Percentiles rank a stretch among this genome's conserved stretches.
Conservation (phyloP, 1,284 basidiomycete species). For the Sphagnurus paluster region DNA sequence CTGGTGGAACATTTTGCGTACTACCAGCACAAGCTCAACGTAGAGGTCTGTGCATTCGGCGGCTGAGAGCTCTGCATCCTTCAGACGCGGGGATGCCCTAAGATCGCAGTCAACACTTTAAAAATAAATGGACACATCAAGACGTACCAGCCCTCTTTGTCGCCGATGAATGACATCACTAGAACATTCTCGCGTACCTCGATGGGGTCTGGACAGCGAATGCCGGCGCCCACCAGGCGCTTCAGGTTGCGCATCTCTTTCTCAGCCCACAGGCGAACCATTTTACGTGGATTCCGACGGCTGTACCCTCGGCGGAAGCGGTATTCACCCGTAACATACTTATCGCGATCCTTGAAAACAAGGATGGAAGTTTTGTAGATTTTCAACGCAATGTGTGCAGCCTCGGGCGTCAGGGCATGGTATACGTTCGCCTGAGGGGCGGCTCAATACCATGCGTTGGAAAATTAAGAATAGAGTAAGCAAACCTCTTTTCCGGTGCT, state of each 20-base stretch:
- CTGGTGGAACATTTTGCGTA: constrained; percentile 85
- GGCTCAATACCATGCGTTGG: constrained; percentile 8
- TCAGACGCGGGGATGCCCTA: constrained; percentile 89
- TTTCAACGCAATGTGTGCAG: constrained; percentile 83
- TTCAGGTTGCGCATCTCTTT: constrained; percentile 98
- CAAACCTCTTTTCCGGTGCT: constrained; percentile 93
- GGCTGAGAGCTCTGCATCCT: constrained; percentile 76
- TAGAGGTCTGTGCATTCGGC: constrained; percentile 69
- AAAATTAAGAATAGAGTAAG: neutral
- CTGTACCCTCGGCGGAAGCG: constrained; percentile 94
- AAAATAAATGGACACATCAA: neutral
- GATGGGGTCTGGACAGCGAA: constrained; percentile 85
- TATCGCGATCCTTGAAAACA: constrained; percentile 95
- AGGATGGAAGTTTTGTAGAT: constrained; percentile 99
- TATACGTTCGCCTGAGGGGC: constrained; percentile 89
- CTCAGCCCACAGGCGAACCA: constrained; percentile 99
- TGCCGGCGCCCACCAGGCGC: constrained; percentile 78
- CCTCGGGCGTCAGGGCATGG: constrained; percentile 72
- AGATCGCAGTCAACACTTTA: neutral
- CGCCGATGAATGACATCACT: constrained; percentile 93
- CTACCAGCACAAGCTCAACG: constrained; percentile 75
- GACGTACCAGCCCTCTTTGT: constrained; percentile 75
- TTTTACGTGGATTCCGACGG: constrained; percentile 94
- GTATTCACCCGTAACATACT: constrained; percentile 91
- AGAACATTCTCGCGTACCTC: constrained; percentile 97